A percentile compares a stretch with the other conserved stretches of the same genome.
Conservation (phyloP, 129 eudicot genomes). For the Escallonia rubra region DNA sequence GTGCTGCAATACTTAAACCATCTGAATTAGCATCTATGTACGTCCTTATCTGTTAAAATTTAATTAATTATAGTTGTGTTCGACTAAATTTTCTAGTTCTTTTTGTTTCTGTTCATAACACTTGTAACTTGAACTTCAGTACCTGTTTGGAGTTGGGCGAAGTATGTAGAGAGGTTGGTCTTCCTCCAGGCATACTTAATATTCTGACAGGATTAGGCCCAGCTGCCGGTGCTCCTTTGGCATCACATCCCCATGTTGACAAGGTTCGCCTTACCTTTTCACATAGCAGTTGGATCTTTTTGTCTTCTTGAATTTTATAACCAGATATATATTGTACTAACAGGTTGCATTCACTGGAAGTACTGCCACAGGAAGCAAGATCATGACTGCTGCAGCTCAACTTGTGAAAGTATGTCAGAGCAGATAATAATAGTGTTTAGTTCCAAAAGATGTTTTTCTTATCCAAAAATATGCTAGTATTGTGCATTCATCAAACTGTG, state of each 20-base stretch:
- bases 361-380: slow-evolving; percentile 83
- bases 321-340: neutral
- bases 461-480: neutral
- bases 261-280: slow-evolving; percentile 41
- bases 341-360: slow-evolving; percentile 99
- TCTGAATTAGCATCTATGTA: slow-evolving; percentile 92
- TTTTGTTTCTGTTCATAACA: neutral
- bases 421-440: neutral
- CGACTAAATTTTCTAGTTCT: neutral
- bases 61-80: neutral
- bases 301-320: neutral
- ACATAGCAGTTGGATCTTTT: neutral
- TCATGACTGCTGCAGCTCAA: slow-evolving; percentile 96
- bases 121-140: slow-evolving; percentile 36
- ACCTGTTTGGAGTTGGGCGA: slow-evolving; percentile 94
- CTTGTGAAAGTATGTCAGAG: slow-evolving; percentile 57
- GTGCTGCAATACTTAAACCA: slow-evolving; percentile 96
- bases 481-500: neutral
- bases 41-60: slow-evolving; percentile 13
- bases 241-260: slow-evolving; percentile 93
- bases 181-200: slow-evolving; percentile 84
- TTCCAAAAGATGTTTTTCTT: neutral
- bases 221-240: slow-evolving; percentile 97
- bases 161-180: slow-evolving; percentile 84
- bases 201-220: slow-evolving; percentile 86